A percentile compares a stretch with the other conserved stretches of the same genome.
Conservation (phyloP, 345 rosid species). For the Eucalyptus curtisii region DNA sequence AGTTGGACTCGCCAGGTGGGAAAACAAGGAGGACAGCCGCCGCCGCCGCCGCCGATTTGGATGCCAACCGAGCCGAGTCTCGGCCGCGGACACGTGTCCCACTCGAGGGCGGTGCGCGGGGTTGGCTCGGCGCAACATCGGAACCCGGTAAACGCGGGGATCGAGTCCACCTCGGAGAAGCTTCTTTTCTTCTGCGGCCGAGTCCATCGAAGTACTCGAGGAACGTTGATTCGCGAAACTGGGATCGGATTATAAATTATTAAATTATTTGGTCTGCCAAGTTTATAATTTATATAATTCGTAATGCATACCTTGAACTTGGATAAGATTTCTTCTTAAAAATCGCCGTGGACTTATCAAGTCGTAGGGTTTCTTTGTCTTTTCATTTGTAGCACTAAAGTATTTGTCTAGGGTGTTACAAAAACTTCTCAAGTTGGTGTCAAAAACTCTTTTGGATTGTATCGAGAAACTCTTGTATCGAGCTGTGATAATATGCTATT, state of each 20-base stretch:
- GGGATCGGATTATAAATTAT: background rate
- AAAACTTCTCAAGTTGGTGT: accelerated
- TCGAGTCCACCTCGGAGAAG: background rate
- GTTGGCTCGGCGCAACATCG: background rate
- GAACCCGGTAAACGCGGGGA: background rate
- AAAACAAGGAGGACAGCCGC: background rate
- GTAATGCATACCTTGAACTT: background rate
- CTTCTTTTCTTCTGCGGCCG: background rate
- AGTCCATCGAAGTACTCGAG: background rate
- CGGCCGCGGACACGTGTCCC: background rate
- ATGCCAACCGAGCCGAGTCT: background rate
- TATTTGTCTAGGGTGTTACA: accelerated
- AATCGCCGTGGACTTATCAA: background rate
- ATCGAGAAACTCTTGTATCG: accelerated
- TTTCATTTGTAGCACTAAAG: no score
- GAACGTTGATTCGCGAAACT: background rate
- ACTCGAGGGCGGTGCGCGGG: background rate
- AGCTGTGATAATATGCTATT: background rate
- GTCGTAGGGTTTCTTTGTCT: no score
- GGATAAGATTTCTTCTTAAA: background rate
- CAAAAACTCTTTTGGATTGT: background rate
- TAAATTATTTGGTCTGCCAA: background rate
- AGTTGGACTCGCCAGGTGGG: background rate
- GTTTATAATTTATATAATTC: background rate
- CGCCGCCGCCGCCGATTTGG: background rate